Evolutionary conservation across 192 early-diverging fungal species (phyloP), one percentile per base, ranked within the genome.

Genomic region (Dimargaris cristalligena): DNA sequence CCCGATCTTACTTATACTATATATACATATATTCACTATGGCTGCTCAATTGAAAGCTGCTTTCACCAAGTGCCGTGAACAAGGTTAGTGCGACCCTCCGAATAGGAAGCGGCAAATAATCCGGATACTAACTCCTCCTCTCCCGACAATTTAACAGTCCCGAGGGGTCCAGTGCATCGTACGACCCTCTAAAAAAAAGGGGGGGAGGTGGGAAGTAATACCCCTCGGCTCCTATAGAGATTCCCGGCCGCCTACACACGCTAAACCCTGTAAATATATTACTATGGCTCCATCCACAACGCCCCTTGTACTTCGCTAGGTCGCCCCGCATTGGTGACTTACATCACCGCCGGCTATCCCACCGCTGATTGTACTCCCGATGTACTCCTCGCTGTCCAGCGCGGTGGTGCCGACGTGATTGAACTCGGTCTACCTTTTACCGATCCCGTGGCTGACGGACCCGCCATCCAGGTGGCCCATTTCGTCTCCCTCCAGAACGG

Each of bases 391-490:
- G 82, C 80, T 22, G 74, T 95, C 4, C 82, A 99, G 64, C 75
- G 74, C 62, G 92, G 94, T 59, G 96, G 96, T 34, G 88, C 86
- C 18, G 94, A 97, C 64, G 80, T 92, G 23, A 90, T 99, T 63
- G 96, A 99, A 73, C 76, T 99, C 23, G 95, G 95, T 34, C 82
- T 99, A 16, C 96, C 96, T 14, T 99, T 99, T 67, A 92, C 94
- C 28, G 96, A 99, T 65, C 94, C 96, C 33, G 77, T 96, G 26
- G 96, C 92, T 20, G 96, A 99, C 63, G 96, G 96, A 2, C 91
- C 91, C 25, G 91, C 90, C 13, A 97, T 99, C 77, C 94, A 99
- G 74, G 84, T 88, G 31, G 82, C 94, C 33, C 67, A 66, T 31
- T 56, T 92, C 78, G 75, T 78, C 44, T 88, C 96, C 10, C 78